A percentile compares a stretch with the other conserved stretches of the same genome.
These are phyloP conservation scores for Decorospora gaudefroyi DNA, from an alignment of 2,329 filamentous ascomycete species.

Conservation along the genomic window DNA sequence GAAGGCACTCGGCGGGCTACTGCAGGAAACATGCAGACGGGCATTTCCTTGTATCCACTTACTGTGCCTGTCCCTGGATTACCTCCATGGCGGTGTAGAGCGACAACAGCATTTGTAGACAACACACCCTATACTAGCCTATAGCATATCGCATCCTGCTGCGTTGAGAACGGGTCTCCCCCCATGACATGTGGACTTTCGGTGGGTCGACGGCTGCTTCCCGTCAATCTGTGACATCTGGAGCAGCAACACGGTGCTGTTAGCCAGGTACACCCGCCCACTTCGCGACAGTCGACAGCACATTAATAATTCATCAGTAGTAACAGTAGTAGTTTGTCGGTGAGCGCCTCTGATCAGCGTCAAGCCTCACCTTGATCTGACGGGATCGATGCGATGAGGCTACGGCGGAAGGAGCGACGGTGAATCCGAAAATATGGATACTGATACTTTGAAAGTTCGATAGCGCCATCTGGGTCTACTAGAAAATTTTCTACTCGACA, in stretches of 20 bases:
- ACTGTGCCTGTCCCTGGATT: constrained; percentile 34
- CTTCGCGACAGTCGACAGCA: constrained; percentile 13
- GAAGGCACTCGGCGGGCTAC: constrained; percentile 35
- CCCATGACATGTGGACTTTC: constrained; percentile 27
- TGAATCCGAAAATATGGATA: too few relatives aligned
- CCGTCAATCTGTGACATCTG: constrained; percentile 26
- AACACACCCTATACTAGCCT: constrained; percentile 33
- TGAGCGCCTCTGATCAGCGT: constrained; percentile 4
- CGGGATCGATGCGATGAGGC: constrained; percentile 18
- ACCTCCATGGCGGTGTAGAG: constrained; percentile 37
- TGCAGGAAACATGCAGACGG: constrained; percentile 36
- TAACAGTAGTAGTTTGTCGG: constrained; percentile 1
- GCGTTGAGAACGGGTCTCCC: constrained; percentile 9
- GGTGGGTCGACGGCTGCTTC: constrained; percentile 22
- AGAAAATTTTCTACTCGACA: constrained; percentile 28
- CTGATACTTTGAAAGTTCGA: neutral
- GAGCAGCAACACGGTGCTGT: constrained; percentile 7
- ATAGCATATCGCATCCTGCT: constrained; percentile 22
- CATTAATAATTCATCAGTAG: too few relatives aligned
- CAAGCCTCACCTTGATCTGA: constrained; percentile 14
- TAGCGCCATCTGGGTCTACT: constrained; percentile 10
- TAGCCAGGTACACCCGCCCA: constrained; percentile 19
- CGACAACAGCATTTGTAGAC: constrained; percentile 30
- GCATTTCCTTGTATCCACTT: constrained; percentile 31
- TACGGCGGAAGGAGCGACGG: neutral